Evolutionary conservation across 1,139 yeast species (phyloP).

Genomic region (Meyerozyma sp.): DNA sequence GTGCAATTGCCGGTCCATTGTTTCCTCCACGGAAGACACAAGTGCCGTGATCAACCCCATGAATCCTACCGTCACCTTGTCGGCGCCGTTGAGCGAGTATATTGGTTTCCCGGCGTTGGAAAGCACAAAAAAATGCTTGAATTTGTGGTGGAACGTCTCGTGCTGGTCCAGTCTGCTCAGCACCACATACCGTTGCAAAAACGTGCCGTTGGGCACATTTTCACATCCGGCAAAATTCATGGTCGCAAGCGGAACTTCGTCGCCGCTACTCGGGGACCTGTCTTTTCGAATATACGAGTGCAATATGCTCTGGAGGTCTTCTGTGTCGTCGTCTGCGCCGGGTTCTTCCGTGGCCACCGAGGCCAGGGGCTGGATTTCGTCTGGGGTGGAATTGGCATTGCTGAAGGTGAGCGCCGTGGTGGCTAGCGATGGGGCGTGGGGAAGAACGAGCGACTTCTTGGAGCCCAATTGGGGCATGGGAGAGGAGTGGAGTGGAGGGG

Average conservation of each 20-base stretch:
- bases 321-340: conserved; percentile 1
- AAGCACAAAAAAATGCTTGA: conserved; percentile 75
- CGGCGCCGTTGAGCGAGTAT: conserved; percentile 74
- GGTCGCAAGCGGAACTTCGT: neutral
- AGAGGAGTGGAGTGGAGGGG: neutral
- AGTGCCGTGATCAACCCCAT: conserved; percentile 71
- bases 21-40: conserved; percentile 53
- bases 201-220: neutral
- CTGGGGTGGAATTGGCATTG: neutral
- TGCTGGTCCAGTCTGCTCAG: conserved; percentile 15
- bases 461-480: neutral
- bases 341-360: neutral
- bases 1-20: conserved; percentile 25
- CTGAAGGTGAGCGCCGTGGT: neutral
- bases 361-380: neutral
- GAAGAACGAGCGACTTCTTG: neutral
- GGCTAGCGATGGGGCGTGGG: neutral
- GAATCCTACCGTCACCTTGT: conserved; percentile 64
- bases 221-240: neutral
- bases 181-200: neutral
- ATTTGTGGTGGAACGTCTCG: conserved; percentile 33
- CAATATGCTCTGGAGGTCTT: neutral
- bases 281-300: conserved; percentile 1
- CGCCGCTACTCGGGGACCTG: neutral
- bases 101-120: conserved; percentile 94